These are phyloP conservation scores for Phalaenopsis equestris DNA, from an alignment of 106 monocot species.

Conservation along the genomic window DNA sequence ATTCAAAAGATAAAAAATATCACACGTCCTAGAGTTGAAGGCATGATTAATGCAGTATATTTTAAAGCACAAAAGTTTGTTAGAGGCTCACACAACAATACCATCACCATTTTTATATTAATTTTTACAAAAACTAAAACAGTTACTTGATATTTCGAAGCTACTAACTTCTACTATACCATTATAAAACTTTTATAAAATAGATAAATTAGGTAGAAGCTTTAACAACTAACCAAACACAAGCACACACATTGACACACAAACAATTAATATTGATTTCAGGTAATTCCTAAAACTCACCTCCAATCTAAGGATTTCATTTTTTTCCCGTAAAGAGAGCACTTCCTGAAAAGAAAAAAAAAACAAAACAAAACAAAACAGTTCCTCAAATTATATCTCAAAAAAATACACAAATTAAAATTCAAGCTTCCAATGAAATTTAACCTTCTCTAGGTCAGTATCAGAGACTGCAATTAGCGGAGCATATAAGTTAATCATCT, in stretches of 20 bases:
- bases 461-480: conserved; percentile 39
- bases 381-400: conserved; percentile 7
- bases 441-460: conserved; percentile 56
- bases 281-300: conserved; percentile 14
- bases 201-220: neutral
- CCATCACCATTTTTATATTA: too few species aligned
- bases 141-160: too few species aligned
- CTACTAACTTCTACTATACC: neutral
- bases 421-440: neutral
- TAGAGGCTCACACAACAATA: too few species aligned
- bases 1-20: too few species aligned
- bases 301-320: conserved; percentile 46
- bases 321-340: conserved; percentile 34
- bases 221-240: neutral
- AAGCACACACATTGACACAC: neutral
- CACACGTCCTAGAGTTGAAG: too few species aligned
- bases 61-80: too few species aligned
- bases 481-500: conserved; percentile 38
- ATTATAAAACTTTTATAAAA: neutral
- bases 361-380: neutral
- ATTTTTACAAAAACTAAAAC: too few species aligned
- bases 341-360: conserved; percentile 45
- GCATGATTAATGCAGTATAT: too few species aligned
- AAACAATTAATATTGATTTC: neutral
- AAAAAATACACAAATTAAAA: neutral